Evolutionary conservation across 2,329 filamentous ascomycete species (phyloP), one percentile per base, ranked within the genome.

Genomic region (Hypomyces rosellus): DNA sequence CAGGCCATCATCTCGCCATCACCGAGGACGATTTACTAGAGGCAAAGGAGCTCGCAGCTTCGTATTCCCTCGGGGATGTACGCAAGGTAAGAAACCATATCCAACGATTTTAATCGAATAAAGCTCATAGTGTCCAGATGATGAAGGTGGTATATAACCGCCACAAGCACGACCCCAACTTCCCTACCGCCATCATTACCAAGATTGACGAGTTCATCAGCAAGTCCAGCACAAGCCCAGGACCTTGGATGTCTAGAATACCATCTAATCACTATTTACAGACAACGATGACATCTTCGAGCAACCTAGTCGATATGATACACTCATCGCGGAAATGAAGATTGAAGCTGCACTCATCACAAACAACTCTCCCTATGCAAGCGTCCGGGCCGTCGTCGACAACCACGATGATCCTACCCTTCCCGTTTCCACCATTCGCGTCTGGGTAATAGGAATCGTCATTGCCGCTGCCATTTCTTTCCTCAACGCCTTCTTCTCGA

Each of bases 401-500:
- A 79, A 80, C 57, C 72, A 75, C 34, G 78, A 81, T 52, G 72
- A 78, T 54, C 71, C 74, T 0, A 57, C 51, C 8, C 63, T 68
- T 15, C 77, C 77, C 1, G 69, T 67, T 40, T 74, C 74, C 7
- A 81, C 78, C 0, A 70, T 80, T 15, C 71, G 77, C 0, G 71
- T 73, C 14, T 80, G 75, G 76, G 56, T 61, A 5, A 74, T 80
- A 6, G 77, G 76, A 1, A 56, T 75, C 7, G 51, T 72, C 16
- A 79, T 79, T 36, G 68, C 72, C 1, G 60, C 70, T 13, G 45
- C 73, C 9, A 65, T 76, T 11, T 66, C 72, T 18, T 73, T 74
- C 45, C 65, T 75, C 57, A 81, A 82, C 53, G 74, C 77, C 61
- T 70, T 82, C 48, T 81, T 82, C 60, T 73, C 70, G 5, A 72